phyloP scores from a whole-genome alignment of 2,329 filamentous ascomycete genomes.

The Pseudogymnoascus sp. region DNA sequence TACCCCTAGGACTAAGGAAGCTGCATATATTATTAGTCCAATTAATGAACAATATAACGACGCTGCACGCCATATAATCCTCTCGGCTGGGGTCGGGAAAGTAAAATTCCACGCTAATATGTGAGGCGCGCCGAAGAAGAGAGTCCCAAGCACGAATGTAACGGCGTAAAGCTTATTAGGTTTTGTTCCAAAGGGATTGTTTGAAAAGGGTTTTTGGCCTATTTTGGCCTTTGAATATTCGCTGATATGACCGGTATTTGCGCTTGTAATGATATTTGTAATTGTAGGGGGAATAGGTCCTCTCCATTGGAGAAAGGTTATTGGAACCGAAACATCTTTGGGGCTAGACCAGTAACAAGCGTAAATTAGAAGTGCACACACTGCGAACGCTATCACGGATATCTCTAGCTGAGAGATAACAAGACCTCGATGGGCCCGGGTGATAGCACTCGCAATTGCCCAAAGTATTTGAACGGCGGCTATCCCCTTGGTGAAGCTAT shows the following conservation, averaged over 20 bases:
- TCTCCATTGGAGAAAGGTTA: neutral
- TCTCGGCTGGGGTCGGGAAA: constrained; percentile 9
- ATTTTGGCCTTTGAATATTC: neutral
- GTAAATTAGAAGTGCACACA: constrained; percentile 8
- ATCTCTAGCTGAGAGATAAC: constrained; percentile 11
- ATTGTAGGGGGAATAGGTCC: neutral
- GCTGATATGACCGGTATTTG: neutral
- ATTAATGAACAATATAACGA: neutral
- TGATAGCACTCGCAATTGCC: neutral
- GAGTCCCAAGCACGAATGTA: neutral
- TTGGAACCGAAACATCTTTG: neutral
- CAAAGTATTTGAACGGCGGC: constrained; percentile 8
- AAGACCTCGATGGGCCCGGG: neutral
- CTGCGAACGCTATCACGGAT: constrained; percentile 9
- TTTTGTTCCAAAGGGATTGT: too few species aligned
- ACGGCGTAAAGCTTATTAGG: neutral
- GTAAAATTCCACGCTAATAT: constrained; percentile 10
- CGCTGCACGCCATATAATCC: neutral
- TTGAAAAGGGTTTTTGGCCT: too few species aligned
- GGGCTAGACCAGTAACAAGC: constrained; percentile 8
- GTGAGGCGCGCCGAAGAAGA: constrained; percentile 8
- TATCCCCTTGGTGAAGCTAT: constrained; percentile 6
- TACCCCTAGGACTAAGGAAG: too few species aligned
- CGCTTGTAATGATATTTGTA: neutral
- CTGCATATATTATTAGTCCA: neutral